Percentiles rank a stretch among this genome's conserved stretches.
Evolutionary conservation across 805 yeast genomes (phyloP).

Genomic region (Saccharomycopsis babjevae): DNA sequence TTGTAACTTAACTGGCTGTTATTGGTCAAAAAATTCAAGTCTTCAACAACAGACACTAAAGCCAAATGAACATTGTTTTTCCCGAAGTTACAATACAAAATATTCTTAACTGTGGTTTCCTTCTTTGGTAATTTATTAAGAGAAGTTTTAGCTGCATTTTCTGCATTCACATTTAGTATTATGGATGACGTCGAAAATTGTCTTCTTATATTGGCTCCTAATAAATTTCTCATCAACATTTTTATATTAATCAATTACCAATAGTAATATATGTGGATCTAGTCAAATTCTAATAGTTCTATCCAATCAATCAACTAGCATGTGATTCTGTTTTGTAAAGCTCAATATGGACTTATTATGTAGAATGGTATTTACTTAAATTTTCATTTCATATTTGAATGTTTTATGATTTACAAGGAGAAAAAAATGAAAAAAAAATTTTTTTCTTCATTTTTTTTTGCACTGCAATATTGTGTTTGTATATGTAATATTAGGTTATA

Average conservation of each 20-base stretch:
- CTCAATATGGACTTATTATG: too few species aligned
- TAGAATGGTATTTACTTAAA: background rate
- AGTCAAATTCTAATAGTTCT: background rate
- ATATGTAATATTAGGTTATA: background rate
- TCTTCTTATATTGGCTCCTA: background rate
- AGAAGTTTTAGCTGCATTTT: background rate
- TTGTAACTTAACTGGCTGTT: constrained; percentile 48
- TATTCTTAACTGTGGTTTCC: constrained; percentile 41
- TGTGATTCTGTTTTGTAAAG: background rate
- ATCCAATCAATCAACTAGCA: background rate
- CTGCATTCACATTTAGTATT: background rate
- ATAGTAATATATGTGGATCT: background rate
- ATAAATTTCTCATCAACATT: background rate
- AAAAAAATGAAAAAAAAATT: background rate
- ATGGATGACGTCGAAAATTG: background rate
- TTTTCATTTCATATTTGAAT: background rate
- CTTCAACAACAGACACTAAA: constrained; percentile 60
- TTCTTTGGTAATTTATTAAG: background rate
- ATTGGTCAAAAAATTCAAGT: constrained; percentile 44
- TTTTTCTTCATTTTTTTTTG: background rate
- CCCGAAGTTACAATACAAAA: constrained; percentile 65
- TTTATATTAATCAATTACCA: background rate
- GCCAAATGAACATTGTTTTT: constrained; percentile 79
- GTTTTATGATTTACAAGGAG: background rate
- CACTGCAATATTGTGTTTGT: background rate